phyloP scores from a whole-genome alignment of 306 rosid genomes.

The Pyrus communis region DNA sequence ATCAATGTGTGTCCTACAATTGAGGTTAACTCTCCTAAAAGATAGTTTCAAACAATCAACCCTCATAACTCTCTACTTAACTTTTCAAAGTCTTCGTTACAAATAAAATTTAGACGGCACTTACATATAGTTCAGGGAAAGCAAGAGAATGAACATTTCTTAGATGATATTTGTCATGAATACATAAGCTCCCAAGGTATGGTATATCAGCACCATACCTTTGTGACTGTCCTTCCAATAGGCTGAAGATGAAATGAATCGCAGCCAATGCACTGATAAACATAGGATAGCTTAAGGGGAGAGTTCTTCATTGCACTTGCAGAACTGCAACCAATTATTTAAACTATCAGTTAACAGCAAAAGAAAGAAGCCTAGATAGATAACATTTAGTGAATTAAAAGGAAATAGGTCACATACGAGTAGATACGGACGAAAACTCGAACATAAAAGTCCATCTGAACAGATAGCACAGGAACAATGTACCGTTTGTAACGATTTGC shows the following conservation, averaged over 20 bases:
- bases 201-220: slow-evolving; percentile 45
- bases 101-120: neutral
- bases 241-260: slow-evolving; percentile 96
- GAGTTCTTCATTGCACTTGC: slow-evolving; percentile 95
- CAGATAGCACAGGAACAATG: slow-evolving; percentile 90
- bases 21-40: neutral
- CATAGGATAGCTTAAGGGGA: slow-evolving; percentile 92
- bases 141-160: neutral
- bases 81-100: neutral
- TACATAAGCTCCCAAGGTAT: neutral
- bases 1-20: neutral
- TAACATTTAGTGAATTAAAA: neutral
- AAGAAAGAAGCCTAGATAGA: neutral
- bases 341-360: slow-evolving; percentile 15
- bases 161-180: neutral
- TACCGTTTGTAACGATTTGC: slow-evolving; percentile 97
- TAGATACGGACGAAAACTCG: slow-evolving; percentile 88
- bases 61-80: neutral
- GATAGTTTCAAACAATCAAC: neutral
- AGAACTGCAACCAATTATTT: slow-evolving; percentile 58
- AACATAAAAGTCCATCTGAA: slow-evolving; percentile 88
- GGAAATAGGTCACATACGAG: slow-evolving; percentile 44
- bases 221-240: slow-evolving; percentile 71
- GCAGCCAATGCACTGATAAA: slow-evolving; percentile 93
- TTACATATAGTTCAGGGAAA: neutral